Percentiles rank a stretch among this genome's conserved stretches.
Evolutionary conservation across 1,284 basidiomycete species (phyloP).

Genomic region (Inonotus hispidus): DNA sequence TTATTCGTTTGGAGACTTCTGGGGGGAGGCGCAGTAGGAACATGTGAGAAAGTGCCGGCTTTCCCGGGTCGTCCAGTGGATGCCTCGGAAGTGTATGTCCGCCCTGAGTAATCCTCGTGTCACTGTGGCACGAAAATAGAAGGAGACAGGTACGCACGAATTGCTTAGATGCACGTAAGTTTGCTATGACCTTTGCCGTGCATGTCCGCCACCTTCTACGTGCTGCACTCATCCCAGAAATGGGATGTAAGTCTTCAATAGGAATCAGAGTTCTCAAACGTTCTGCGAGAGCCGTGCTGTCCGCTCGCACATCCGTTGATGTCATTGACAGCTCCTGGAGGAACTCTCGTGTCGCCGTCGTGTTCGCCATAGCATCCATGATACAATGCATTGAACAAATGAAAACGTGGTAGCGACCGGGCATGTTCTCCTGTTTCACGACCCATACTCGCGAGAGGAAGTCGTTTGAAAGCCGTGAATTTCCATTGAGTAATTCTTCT

Average conservation of each 20-base stretch:
- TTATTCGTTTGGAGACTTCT: slow-evolving; percentile 27
- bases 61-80: slow-evolving; percentile 27
- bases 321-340: slow-evolving; percentile 37
- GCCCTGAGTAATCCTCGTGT: slow-evolving; percentile 35
- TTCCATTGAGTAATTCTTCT: slow-evolving; percentile 30
- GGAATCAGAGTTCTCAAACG: slow-evolving; percentile 38
- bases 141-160: slow-evolving; percentile 27
- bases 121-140: not conserved
- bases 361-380: slow-evolving; percentile 43
- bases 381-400: slow-evolving; percentile 42
- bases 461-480: slow-evolving; percentile 34
- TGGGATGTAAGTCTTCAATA: slow-evolving; percentile 34
- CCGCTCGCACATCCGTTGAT: slow-evolving; percentile 15
- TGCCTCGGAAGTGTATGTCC: slow-evolving; percentile 46
- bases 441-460: slow-evolving; percentile 35
- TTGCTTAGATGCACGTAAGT: slow-evolving; percentile 29
- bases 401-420: slow-evolving; percentile 35
- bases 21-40: slow-evolving; percentile 26
- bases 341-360: slow-evolving; percentile 38
- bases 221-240: slow-evolving; percentile 28
- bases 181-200: slow-evolving; percentile 36
- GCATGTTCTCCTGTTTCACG: slow-evolving; percentile 30
- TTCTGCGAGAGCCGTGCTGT: slow-evolving; percentile 28
- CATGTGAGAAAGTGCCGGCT: slow-evolving; percentile 32
- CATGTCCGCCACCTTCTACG: slow-evolving; percentile 44